A percentile compares a stretch with the other conserved stretches of the same genome.
These are phyloP conservation scores for Pichia heedii DNA, from an alignment of 805 yeast genomes.

Conservation along the genomic window DNA sequence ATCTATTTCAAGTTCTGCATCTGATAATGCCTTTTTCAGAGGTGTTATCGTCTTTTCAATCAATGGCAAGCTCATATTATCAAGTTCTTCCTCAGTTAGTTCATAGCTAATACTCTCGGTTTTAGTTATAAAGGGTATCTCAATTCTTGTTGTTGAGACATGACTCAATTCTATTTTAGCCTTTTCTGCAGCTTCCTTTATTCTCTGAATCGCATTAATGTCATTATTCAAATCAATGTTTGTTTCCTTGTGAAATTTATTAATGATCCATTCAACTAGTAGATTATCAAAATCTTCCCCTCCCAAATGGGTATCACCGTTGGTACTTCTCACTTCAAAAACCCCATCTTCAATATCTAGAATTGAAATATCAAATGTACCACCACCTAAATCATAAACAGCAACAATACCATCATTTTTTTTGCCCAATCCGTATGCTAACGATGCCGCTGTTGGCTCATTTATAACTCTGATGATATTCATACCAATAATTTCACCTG, in stretches of 20 bases:
- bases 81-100: slow-evolving; percentile 43
- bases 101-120: slow-evolving; percentile 34
- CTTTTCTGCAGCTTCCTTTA: slow-evolving; percentile 82
- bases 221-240: slow-evolving; percentile 55
- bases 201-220: slow-evolving; percentile 75
- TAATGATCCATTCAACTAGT: slow-evolving; percentile 70
- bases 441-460: slow-evolving; percentile 88
- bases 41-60: slow-evolving; percentile 68
- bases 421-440: slow-evolving; percentile 82
- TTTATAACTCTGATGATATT: slow-evolving; percentile 79
- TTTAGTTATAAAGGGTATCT: slow-evolving; percentile 70
- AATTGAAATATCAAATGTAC: slow-evolving; percentile 93
- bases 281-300: slow-evolving; percentile 87
- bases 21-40: slow-evolving; percentile 73
- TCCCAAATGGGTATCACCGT: slow-evolving; percentile 89
- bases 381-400: slow-evolving; percentile 96
- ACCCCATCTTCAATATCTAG: slow-evolving; percentile 96
- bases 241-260: slow-evolving; percentile 64
- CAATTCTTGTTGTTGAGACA: slow-evolving; percentile 60
- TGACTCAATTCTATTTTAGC: slow-evolving; percentile 83
- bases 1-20: slow-evolving; percentile 58
- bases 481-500: slow-evolving; percentile 90
- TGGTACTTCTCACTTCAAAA: slow-evolving; percentile 90
- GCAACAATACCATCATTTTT: slow-evolving; percentile 68
- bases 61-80: slow-evolving; percentile 42